A percentile compares a stretch with the other conserved stretches of the same genome.
Evolutionary conservation across 73 alveolate species (phyloP).

Genomic region (Diophrys appendiculata): DNA sequence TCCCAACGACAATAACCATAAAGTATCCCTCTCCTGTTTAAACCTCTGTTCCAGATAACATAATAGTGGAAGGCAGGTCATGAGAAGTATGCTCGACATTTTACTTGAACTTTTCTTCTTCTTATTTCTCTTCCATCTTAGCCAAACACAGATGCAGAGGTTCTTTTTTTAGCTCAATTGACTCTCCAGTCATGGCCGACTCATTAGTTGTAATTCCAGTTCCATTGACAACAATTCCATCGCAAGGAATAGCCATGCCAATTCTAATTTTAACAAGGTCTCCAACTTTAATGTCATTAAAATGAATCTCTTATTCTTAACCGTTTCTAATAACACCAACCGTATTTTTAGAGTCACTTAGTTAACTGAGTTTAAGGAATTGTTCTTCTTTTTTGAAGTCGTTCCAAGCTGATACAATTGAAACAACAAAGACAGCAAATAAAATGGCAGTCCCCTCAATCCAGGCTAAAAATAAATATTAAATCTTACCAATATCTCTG

Average conservation of each 20-base stretch:
- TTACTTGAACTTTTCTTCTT: conserved; percentile 35
- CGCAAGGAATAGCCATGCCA: conserved; percentile 98
- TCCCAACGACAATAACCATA: conserved; percentile 75
- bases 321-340: conserved; percentile 73
- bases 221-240: conserved; percentile 55
- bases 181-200: conserved; percentile 88
- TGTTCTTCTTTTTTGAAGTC: conserved; percentile 75
- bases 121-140: conserved; percentile 48
- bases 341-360: not conserved
- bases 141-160: conserved; percentile 36
- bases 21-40: conserved; percentile 78
- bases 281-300: conserved; percentile 89
- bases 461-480: conserved; percentile 62
- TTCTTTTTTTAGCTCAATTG: conserved; percentile 65
- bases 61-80: conserved; percentile 57
- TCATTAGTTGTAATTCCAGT: conserved; percentile 60
- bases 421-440: conserved; percentile 68
- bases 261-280: conserved; percentile 90
- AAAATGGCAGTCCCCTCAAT: conserved; percentile 78
- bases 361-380: conserved; percentile 55
- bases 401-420: conserved; percentile 64
- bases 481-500: conserved; percentile 65
- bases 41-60: conserved; percentile 51
- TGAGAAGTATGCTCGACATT: conserved; percentile 38
- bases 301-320: conserved; percentile 68